Evolutionary conservation across 108 stramenopile species (phyloP).

Genomic region (Poteriospumella lacustris): DNA sequence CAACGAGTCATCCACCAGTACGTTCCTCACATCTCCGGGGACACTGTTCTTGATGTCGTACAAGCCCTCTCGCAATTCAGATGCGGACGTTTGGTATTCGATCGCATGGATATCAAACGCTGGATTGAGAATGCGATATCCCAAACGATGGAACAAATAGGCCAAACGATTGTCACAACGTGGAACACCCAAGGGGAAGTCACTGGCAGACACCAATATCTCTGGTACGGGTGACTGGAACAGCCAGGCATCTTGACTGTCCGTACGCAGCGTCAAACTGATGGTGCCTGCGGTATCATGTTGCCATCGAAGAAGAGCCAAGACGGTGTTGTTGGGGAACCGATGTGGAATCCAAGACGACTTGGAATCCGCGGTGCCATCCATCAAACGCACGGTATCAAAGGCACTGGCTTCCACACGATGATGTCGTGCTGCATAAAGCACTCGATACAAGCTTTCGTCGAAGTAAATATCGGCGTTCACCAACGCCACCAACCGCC

Average conservation of each 20-base stretch:
- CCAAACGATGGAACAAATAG: neutral
- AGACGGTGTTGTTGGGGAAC: too few relatives aligned
- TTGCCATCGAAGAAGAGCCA: slow-evolving; percentile 30
- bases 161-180: slow-evolving; percentile 38
- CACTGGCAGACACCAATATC: neutral
- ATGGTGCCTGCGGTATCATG: too few relatives aligned
- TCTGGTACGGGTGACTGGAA: slow-evolving; percentile 32
- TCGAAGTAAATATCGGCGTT: slow-evolving; percentile 44
- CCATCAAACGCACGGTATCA: neutral
- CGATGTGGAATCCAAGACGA: too few relatives aligned
- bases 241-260: slow-evolving; percentile 43
- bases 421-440: too few relatives aligned
- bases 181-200: slow-evolving; percentile 29
- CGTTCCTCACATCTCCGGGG: neutral
- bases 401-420: neutral
- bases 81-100: neutral
- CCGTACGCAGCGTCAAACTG: slow-evolving; percentile 13
- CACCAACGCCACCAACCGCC: neutral
- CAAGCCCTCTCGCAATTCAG: neutral
- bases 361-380: too few relatives aligned
- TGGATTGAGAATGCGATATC: slow-evolving; percentile 17
- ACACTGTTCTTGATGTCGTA: neutral
- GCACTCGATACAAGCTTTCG: neutral
- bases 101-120: slow-evolving; percentile 3
- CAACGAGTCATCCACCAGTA: neutral